A percentile compares a stretch with the other conserved stretches of the same genome.
phyloP scores from a whole-genome alignment of 495 filamentous ascomycete genomes.

The Xylaria cubensis region DNA sequence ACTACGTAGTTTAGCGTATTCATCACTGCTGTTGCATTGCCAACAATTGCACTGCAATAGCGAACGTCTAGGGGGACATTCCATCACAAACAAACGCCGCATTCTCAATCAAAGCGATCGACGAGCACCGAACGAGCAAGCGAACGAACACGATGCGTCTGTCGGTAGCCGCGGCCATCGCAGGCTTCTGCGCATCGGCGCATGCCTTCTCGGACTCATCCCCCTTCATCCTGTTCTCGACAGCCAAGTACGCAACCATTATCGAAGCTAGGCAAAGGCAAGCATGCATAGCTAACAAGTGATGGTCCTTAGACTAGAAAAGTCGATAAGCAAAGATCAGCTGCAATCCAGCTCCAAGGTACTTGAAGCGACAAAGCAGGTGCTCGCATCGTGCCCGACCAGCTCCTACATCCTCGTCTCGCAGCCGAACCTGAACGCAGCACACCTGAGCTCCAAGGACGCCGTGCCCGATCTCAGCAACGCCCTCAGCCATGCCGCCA shows the following conservation, averaged over 20 bases:
- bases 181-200: slow-evolving; percentile 64
- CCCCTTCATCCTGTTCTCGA: slow-evolving; percentile 85
- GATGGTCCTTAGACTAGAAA: slow-evolving; percentile 38
- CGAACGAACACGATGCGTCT: slow-evolving; percentile 61
- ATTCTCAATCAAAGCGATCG: not conserved
- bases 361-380: slow-evolving; percentile 44
- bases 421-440: slow-evolving; percentile 76
- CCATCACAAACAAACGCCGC: not conserved
- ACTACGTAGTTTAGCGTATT: slow-evolving; percentile 19
- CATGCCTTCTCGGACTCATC: slow-evolving; percentile 83
- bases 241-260: slow-evolving; percentile 66
- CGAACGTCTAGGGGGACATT: not conserved
- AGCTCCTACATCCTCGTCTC: slow-evolving; percentile 81
- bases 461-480: slow-evolving; percentile 67
- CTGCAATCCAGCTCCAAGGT: slow-evolving; percentile 55
- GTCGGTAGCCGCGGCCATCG: slow-evolving; percentile 63
- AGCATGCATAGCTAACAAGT: slow-evolving; percentile 23
- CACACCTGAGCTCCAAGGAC: slow-evolving; percentile 62
- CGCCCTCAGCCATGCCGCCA: slow-evolving; percentile 33
- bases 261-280: not conserved
- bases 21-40: not conserved
- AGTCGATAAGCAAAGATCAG: slow-evolving; percentile 38
- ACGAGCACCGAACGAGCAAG: not conserved
- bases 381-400: slow-evolving; percentile 73
- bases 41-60: no score